phyloP scores from a whole-genome alignment of 768 basidiomycete genomes.

The Cyclocybe aegerita region DNA sequence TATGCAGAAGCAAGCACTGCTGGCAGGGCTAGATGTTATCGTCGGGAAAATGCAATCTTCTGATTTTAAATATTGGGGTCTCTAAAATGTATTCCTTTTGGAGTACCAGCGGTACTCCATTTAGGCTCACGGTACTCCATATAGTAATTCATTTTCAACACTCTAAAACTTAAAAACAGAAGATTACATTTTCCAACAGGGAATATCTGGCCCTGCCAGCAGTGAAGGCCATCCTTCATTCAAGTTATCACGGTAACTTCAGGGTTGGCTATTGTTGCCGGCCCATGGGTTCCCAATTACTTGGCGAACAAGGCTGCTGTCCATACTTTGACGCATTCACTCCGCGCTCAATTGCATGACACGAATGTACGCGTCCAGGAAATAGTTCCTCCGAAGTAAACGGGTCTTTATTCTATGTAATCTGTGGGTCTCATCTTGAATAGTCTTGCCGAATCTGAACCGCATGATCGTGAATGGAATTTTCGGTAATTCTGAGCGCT shows the following conservation, averaged over 20 bases:
- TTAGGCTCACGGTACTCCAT: too few relatives aligned
- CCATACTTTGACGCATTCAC: conserved; percentile 48
- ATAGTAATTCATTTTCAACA: too few relatives aligned
- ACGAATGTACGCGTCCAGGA: conserved; percentile 56
- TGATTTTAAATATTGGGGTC: too few relatives aligned
- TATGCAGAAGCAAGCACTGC: conserved; percentile 25
- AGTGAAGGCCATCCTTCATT: conserved; percentile 46
- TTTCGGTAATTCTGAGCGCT: not conserved
- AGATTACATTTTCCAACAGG: too few relatives aligned
- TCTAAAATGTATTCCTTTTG: too few relatives aligned
- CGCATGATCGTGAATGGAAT: conserved; percentile 50
- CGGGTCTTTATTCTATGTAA: not conserved
- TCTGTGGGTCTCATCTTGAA: not conserved
- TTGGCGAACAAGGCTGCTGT: conserved; percentile 59
- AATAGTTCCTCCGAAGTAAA: conserved; percentile 52
- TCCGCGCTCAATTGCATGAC: conserved; percentile 43
- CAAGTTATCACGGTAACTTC: conserved; percentile 54
- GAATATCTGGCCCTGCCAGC: too few relatives aligned
- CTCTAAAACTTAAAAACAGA: too few relatives aligned
- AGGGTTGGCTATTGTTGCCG: conserved; percentile 47
- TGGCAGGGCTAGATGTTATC: too few relatives aligned
- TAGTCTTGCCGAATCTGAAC: conserved; percentile 60
- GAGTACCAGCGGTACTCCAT: too few relatives aligned
- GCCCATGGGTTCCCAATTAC: conserved; percentile 44
- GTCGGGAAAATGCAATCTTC: too few relatives aligned